Conservation (phyloP, 2,329 filamentous ascomycete species). For the Akanthomyces uredinophilus region DNA sequence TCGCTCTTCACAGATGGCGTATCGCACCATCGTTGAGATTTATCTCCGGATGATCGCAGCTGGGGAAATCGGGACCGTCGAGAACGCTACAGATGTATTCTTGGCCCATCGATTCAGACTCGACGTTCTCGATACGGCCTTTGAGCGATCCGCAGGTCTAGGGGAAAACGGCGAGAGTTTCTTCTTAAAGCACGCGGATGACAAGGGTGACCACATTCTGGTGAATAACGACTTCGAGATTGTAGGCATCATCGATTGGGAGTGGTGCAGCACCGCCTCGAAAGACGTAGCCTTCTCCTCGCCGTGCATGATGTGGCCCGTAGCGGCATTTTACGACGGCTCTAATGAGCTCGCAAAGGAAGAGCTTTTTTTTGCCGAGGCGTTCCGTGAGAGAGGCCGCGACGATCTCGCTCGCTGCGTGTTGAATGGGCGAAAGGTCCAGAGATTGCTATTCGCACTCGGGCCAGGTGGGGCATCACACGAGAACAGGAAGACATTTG, state of each 20-base stretch:
- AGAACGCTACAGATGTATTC: slow-evolving; percentile 20
- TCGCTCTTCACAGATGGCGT: slow-evolving; percentile 20
- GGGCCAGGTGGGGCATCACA: slow-evolving; percentile 11
- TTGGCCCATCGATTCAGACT: slow-evolving; percentile 14
- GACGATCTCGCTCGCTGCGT: slow-evolving; percentile 19
- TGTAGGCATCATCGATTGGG: slow-evolving; percentile 41
- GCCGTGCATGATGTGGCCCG: slow-evolving; percentile 28
- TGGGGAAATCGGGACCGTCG: slow-evolving; percentile 21
- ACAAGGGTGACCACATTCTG: slow-evolving; percentile 43
- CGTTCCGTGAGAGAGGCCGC: slow-evolving; percentile 16
- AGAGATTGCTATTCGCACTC: slow-evolving; percentile 19
- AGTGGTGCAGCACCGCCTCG: slow-evolving; percentile 29
- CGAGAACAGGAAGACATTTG: slow-evolving; percentile 13
- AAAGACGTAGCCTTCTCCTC: slow-evolving; percentile 24
- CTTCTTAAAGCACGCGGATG: slow-evolving; percentile 40
- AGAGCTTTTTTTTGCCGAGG: slow-evolving; percentile 14
- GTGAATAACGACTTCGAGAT: slow-evolving; percentile 35
- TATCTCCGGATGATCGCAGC: slow-evolving; percentile 23
- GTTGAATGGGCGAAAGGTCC: slow-evolving; percentile 15
- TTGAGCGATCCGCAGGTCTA: background rate
- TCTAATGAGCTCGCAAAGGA: slow-evolving; percentile 18
- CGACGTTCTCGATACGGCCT: background rate
- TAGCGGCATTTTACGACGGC: slow-evolving; percentile 28
- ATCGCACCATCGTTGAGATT: slow-evolving; percentile 16
- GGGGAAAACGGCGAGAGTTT: slow-evolving; percentile 9